phyloP scores from a whole-genome alignment of 768 basidiomycete species.

The Leccinum barrowsii region DNA sequence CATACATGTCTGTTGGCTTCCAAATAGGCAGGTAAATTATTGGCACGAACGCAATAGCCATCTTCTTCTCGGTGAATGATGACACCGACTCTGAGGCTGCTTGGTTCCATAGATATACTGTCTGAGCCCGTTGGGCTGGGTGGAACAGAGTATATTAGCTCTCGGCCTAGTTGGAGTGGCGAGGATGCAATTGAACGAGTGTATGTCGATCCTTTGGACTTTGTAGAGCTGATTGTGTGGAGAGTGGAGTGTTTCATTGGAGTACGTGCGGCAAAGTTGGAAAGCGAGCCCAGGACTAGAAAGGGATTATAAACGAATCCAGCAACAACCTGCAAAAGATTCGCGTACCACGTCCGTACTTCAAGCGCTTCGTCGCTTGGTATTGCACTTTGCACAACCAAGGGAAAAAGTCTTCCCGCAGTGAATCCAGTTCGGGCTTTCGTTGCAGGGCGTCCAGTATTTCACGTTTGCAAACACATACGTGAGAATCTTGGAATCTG shows the following conservation, averaged over 20 bases:
- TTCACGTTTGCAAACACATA: constrained; percentile 79
- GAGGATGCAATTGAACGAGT: constrained; percentile 11
- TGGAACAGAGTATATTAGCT: constrained; percentile 37
- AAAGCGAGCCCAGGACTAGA: constrained; percentile 45
- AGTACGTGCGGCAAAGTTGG: constrained; percentile 42
- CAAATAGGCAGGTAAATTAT: constrained; percentile 72
- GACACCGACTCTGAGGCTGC: constrained; percentile 62
- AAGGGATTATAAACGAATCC: background rate
- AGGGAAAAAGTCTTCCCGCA: constrained; percentile 87
- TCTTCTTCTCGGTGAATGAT: constrained; percentile 51
- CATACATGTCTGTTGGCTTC: constrained; percentile 79
- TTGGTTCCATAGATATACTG: constrained; percentile 31
- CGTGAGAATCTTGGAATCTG: constrained; percentile 78
- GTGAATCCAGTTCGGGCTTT: constrained; percentile 71
- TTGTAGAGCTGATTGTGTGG: constrained; percentile 21
- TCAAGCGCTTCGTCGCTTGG: constrained; percentile 53
- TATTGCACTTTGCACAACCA: constrained; percentile 90
- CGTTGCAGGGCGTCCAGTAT: constrained; percentile 69
- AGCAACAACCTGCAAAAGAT: background rate
- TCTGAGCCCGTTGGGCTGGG: constrained; percentile 44
- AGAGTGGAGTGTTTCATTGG: constrained; percentile 58
- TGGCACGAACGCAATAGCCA: constrained; percentile 65
- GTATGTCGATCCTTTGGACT: constrained; percentile 12
- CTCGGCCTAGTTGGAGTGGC: constrained; percentile 25
- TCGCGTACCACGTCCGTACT: constrained; percentile 53